phyloP scores from a whole-genome alignment of 164 flowering plant species.

The Macadamia integrifolia region DNA sequence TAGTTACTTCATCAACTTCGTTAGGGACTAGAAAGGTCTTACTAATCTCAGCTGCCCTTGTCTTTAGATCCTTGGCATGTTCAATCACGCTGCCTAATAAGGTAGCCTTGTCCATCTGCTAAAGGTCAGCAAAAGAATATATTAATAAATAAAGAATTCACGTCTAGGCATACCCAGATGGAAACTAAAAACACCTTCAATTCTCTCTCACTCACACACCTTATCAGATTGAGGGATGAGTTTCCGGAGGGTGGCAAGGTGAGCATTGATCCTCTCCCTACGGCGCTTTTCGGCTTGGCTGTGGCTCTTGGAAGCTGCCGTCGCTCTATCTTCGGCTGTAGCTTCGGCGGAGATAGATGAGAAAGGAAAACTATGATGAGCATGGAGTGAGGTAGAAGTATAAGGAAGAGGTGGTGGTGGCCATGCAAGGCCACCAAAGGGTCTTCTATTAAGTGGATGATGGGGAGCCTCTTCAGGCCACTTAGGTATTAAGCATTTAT shows the following conservation, averaged over 20 bases:
- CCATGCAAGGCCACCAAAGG: slow-evolving; percentile 19
- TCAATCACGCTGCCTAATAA: slow-evolving; percentile 64
- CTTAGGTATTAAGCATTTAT: slow-evolving; percentile 16
- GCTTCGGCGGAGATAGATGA: slow-evolving; percentile 21
- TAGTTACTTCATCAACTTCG: slow-evolving; percentile 57
- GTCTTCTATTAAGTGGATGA: slow-evolving; percentile 8
- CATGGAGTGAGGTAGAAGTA: slow-evolving; percentile 10
- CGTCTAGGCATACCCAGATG: no score
- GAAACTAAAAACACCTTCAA: no score
- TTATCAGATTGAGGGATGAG: slow-evolving; percentile 64
- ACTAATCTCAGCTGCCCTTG: slow-evolving; percentile 45
- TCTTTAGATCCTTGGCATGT: slow-evolving; percentile 61
- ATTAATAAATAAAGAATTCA: no score
- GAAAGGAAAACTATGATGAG: slow-evolving; percentile 21
- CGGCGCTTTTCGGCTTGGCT: slow-evolving; percentile 83
- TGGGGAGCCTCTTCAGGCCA: slow-evolving; percentile 24
- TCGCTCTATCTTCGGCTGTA: slow-evolving; percentile 23
- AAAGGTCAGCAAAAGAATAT: no score
- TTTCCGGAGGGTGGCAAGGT: slow-evolving; percentile 57
- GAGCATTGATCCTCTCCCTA: slow-evolving; percentile 65
- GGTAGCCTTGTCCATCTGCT: slow-evolving; percentile 90
- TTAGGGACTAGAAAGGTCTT: slow-evolving; percentile 41
- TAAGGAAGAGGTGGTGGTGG: not conserved
- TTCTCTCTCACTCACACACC: slow-evolving; percentile 23
- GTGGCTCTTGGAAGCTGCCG: slow-evolving; percentile 50